A percentile compares a stretch with the other conserved stretches of the same genome.
Conservation (phyloP, 306 rosid species). For the Gastrolobium villosum region DNA sequence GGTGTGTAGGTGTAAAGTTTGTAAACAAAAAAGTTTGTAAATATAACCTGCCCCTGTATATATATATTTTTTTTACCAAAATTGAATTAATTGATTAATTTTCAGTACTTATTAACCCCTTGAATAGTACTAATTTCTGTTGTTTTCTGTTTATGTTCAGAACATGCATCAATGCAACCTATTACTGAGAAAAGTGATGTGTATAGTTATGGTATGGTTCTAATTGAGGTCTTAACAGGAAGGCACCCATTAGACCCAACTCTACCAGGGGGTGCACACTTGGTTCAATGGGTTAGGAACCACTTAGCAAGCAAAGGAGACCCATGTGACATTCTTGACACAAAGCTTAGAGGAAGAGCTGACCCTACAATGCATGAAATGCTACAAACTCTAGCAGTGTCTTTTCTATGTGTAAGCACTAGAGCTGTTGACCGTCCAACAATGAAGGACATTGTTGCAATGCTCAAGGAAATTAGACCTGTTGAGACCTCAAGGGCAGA, state of each 20-base stretch:
- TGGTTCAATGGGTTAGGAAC: constrained; percentile 94
- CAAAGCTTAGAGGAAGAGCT: constrained; percentile 80
- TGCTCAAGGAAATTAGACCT: constrained; percentile 90
- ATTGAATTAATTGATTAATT: neutral
- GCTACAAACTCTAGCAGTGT: constrained; percentile 90
- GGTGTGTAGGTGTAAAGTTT: too few species aligned
- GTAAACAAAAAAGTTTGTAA: too few species aligned
- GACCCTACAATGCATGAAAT: constrained; percentile 90
- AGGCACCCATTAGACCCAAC: constrained; percentile 97
- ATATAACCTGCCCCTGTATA: too few species aligned
- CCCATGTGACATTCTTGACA: constrained; percentile 75
- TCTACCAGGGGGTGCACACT: constrained; percentile 73
- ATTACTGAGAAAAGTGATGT: constrained; percentile 88
- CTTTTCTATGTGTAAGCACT: constrained; percentile 73
- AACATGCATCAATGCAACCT: constrained; percentile 81
- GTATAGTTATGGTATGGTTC: constrained; percentile 87
- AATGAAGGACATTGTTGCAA: constrained; percentile 92
- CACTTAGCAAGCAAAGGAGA: constrained; percentile 69
- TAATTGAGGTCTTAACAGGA: constrained; percentile 89
- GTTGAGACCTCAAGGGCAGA: constrained; percentile 59
- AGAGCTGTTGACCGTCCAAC: constrained; percentile 72
- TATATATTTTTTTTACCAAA: neutral
- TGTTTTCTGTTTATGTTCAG: constrained; percentile 52
- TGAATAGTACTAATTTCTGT: constrained; percentile 28
- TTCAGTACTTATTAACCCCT: neutral